Percentiles rank a stretch among this genome's conserved stretches.
Evolutionary conservation across 306 rosid genomes (phyloP).

Genomic region (Biancaea sappan): DNA sequence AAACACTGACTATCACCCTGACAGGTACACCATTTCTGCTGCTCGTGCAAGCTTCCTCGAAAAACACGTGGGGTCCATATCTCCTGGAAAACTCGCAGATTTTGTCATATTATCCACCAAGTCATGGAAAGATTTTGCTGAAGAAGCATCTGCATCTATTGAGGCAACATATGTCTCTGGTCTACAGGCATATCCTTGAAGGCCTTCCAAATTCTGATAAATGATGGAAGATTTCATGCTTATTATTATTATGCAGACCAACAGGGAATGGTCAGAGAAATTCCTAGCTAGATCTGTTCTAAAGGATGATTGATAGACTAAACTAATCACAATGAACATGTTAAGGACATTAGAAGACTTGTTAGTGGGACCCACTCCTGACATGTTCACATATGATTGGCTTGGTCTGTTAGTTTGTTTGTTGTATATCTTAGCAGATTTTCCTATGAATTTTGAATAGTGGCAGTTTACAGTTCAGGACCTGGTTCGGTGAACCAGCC

Average conservation of each 20-base stretch:
- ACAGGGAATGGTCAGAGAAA: neutral
- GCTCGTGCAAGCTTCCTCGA: slow-evolving; percentile 89
- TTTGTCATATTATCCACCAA: slow-evolving; percentile 66
- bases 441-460: too few relatives aligned
- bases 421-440: too few relatives aligned
- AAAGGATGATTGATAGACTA: too few relatives aligned
- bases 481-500: too few relatives aligned
- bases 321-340: too few relatives aligned
- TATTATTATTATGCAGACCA: neutral
- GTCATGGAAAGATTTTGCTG: slow-evolving; percentile 67
- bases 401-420: neutral
- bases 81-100: slow-evolving; percentile 79
- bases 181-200: slow-evolving; percentile 65
- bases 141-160: slow-evolving; percentile 60
- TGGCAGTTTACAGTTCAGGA: too few relatives aligned
- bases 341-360: too few relatives aligned
- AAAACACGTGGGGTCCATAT: slow-evolving; percentile 66
- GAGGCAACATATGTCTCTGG: slow-evolving; percentile 83
- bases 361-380: neutral
- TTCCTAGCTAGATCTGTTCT: neutral
- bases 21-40: slow-evolving; percentile 80
- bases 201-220: neutral
- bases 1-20: slow-evolving; percentile 7
- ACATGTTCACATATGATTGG: neutral
- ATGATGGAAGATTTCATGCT: neutral